Conservation (phyloP, 2,329 filamentous ascomycete species). For the Talaromyces sp. region DNA sequence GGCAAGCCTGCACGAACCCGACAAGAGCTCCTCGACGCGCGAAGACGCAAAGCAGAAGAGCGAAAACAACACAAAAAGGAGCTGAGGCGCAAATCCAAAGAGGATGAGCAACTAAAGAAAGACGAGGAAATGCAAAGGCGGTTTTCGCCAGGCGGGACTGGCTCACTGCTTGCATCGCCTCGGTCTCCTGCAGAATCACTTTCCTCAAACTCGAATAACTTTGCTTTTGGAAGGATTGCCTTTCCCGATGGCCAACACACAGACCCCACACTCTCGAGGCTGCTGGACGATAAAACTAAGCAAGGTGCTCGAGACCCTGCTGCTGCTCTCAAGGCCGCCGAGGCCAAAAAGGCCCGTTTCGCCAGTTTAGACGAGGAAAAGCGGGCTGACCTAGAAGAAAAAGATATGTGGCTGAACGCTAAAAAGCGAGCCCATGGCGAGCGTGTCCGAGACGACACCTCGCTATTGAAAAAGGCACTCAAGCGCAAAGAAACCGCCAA, state of each 20-base stretch:
- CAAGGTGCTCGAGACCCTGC: slow-evolving; percentile 81
- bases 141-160: slow-evolving; percentile 52
- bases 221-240: slow-evolving; percentile 78
- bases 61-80: slow-evolving; percentile 87
- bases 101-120: slow-evolving; percentile 64
- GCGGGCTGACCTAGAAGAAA: slow-evolving; percentile 80
- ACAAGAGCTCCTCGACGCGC: slow-evolving; percentile 84
- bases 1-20: slow-evolving; percentile 78
- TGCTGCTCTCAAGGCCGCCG: slow-evolving; percentile 75
- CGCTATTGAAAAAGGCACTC: slow-evolving; percentile 83
- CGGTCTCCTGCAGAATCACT: slow-evolving; percentile 43
- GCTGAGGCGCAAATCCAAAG: slow-evolving; percentile 66
- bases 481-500: slow-evolving; percentile 89
- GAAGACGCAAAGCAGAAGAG: slow-evolving; percentile 79
- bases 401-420: slow-evolving; percentile 89
- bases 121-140: slow-evolving; percentile 53
- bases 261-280: slow-evolving; percentile 59
- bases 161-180: slow-evolving; percentile 51
- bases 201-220: slow-evolving; percentile 52
- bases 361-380: slow-evolving; percentile 71
- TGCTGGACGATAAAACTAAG: slow-evolving; percentile 64
- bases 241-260: slow-evolving; percentile 81
- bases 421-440: slow-evolving; percentile 85
- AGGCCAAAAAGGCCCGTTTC: slow-evolving; percentile 79
- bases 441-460: slow-evolving; percentile 79